Evolutionary conservation across 805 yeast genomes (phyloP), one percentile per base, ranked within the genome.

Genomic region (Nakazawaea ishiwadae): DNA sequence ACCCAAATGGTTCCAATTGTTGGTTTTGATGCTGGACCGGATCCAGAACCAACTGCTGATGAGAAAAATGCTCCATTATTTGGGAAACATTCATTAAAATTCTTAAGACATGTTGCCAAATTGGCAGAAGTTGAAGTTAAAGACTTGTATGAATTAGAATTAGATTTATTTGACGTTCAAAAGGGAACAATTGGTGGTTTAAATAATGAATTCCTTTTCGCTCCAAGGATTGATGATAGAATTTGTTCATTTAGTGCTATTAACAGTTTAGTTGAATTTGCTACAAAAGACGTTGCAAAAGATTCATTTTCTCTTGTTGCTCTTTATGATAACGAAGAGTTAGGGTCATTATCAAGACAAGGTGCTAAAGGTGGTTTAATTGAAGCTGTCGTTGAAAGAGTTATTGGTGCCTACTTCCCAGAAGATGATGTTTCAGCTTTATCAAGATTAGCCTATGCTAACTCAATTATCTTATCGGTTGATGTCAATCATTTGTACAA

Each of bases 171-270:
- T 56, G 96, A 87, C 56, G 81, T 84, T 21, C 95, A 87, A 63
- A 81, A 77, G 53, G 93, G 93, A 37, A 61, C 77, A 10, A 63
- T 82, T 47, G 95, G 93, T 44, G 96, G 96, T 4, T 65, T 88
- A 48, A 76, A 77, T 50, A 69, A 76, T 48, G 96, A 87, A 52
- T 85, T 86, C 60, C 58, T 87, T 42, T 84, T 75, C 60, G 84
- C 87, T 7, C 95, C 96, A 35, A 76, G 96, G 56, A 67, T 87
- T 37, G 96, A 87, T 58, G 96, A 87, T 63, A 76, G 93, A 63
- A 71, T 85, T 47, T 85, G 91, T 60, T 78, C 90, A 2, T 87
- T 68, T 57, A 75, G 91, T 16, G 93, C 91, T 16, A 57, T 83
- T 42, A 58, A 68, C 41, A 79, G 84, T 0, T 63, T 87, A 47